Evolutionary conservation across 2,329 filamentous ascomycete genomes (phyloP).

Genomic region (Sporothrix pallida): DNA sequence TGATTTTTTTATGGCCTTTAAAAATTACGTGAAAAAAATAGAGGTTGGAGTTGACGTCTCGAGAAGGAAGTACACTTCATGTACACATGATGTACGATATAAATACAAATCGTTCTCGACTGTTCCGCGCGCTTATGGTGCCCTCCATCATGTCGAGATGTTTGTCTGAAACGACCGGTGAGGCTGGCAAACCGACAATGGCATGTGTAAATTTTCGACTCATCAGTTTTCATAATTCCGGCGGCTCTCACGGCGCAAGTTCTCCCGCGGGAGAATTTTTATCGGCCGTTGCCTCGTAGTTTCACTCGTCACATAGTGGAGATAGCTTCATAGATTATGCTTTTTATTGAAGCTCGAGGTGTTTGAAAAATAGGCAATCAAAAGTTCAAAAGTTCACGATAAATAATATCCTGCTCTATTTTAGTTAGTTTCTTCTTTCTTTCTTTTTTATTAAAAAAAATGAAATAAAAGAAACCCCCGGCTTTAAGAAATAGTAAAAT

Average conservation of each 20-base stretch:
- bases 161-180: conserved; percentile 20
- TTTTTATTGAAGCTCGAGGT: neutral
- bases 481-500: too few species aligned
- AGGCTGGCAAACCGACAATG: neutral
- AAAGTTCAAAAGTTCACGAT: too few species aligned
- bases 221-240: conserved; percentile 1
- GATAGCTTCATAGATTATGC: neutral
- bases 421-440: too few species aligned
- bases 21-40: too few species aligned
- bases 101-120: too few species aligned
- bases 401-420: too few species aligned
- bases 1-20: too few species aligned
- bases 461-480: too few species aligned
- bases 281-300: neutral
- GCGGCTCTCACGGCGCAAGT: neutral
- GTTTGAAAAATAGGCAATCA: too few species aligned
- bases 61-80: neutral
- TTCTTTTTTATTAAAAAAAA: neutral
- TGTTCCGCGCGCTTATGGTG: neutral
- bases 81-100: neutral
- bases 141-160: neutral
- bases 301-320: neutral
- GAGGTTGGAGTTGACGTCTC: neutral
- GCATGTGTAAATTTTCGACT: neutral
- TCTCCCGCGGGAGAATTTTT: too few species aligned